phyloP scores from a whole-genome alignment of 2,329 filamentous ascomycete species.

The Xylariales sp. region DNA sequence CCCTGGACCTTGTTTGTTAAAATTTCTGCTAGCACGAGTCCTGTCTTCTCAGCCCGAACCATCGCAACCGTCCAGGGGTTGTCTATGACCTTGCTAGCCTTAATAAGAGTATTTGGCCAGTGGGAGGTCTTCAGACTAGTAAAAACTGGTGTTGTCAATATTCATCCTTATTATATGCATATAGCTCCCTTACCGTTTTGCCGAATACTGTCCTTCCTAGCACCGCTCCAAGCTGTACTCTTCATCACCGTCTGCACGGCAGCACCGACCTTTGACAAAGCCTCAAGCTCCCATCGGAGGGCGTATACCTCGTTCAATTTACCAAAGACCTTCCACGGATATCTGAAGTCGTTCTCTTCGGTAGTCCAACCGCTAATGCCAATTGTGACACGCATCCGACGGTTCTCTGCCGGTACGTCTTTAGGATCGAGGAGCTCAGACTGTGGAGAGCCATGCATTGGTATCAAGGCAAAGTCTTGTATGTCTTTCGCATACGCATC shows the following conservation, averaged over 20 bases:
- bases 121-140: slow-evolving; percentile 66
- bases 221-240: slow-evolving; percentile 82
- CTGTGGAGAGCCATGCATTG: slow-evolving; percentile 67
- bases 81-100: slow-evolving; percentile 79
- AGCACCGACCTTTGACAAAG: slow-evolving; percentile 80
- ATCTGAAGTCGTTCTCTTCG: slow-evolving; percentile 75
- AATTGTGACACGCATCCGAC: slow-evolving; percentile 83
- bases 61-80: slow-evolving; percentile 85
- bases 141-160: slow-evolving; percentile 56
- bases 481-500: slow-evolving; percentile 88
- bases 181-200: slow-evolving; percentile 58
- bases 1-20: slow-evolving; percentile 85
- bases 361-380: slow-evolving; percentile 85
- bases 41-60: slow-evolving; percentile 79
- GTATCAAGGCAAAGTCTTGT: slow-evolving; percentile 87
- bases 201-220: slow-evolving; percentile 63
- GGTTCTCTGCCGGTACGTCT: slow-evolving; percentile 65
- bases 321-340: slow-evolving; percentile 83
- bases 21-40: slow-evolving; percentile 78
- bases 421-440: slow-evolving; percentile 61
- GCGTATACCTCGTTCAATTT: slow-evolving; percentile 81
- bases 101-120: slow-evolving; percentile 73
- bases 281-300: slow-evolving; percentile 83
- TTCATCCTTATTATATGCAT: slow-evolving; percentile 13
- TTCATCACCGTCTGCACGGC: slow-evolving; percentile 82